Base-by-base conservation (phyloP, 352 stramenopile genomes). In the Bremia lactucae region DNA sequence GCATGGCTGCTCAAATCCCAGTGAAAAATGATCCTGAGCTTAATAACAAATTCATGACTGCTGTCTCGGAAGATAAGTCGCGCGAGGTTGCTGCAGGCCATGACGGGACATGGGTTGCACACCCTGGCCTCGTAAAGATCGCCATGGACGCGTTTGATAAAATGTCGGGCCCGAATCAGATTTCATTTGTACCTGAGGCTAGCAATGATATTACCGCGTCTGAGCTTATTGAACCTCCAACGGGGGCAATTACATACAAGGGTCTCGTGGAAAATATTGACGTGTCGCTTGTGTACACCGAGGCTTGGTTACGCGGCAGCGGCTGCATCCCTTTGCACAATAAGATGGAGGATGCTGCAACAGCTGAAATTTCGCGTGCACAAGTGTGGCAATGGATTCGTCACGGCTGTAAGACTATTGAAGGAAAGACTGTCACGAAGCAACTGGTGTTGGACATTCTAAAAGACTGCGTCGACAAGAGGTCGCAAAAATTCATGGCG, bases 1-100 rank as follows among this genome's bases (percentile, higher is more conserved):
- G 94, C 42, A 98, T 98, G 94, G 89, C 88, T n/a, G 93, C 93
- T 6, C 82, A 96, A 53, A 98, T 98, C 55, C 93, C 94, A 0
- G 87, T 97, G 42, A 96, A 95, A 71, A 84, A 96, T 52, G 86
- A 97, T 61, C 64, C 72, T 8, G 69, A 73, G 21, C 68, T 87
- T 13, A 96, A 96, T 61, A 80, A 83, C 40, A 78, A 85, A 45
- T 85, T 94, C 41, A 87, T 97, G 81, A 55, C 74, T 6, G 82
- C 76, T 15, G 88, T 96, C 16, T 75, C 68, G 15, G 71, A 95
- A 36, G 90, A 97, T 65, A 97, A 97, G 65, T 57, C 87, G 11
- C 70, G 85, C 15, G 88, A 97, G 49, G 86, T 94, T 11, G 53
- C 67, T 34, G 79, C 79, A n/a, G 93, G 93, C 35, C 93, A 98